These are phyloP conservation scores for Chenopodium suecicum DNA, from an alignment of 148 eudicot species.

Conservation along the genomic window DNA sequence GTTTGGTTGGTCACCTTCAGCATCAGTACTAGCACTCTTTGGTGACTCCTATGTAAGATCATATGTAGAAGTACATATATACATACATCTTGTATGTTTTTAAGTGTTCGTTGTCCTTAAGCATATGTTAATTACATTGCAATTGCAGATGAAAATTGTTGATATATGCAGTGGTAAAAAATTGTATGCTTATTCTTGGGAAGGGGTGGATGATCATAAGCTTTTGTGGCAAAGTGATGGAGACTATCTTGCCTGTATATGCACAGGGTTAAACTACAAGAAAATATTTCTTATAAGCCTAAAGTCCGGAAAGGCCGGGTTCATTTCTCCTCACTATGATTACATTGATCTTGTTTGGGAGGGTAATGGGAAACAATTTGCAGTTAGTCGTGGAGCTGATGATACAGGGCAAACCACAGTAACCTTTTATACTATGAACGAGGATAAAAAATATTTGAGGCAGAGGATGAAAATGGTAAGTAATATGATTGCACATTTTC, in stretches of 20 bases:
- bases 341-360: not conserved
- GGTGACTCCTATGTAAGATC: not conserved
- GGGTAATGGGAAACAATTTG: slow-evolving; percentile 3
- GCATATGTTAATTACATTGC: not conserved
- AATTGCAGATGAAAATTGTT: slow-evolving; percentile 1
- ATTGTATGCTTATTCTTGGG: not conserved
- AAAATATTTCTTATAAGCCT: not conserved
- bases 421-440: not conserved
- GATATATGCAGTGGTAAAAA: not conserved
- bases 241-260: slow-evolving; percentile 1
- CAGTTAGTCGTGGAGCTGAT: not conserved
- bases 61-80: not conserved
- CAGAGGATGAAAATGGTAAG: not conserved
- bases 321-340: not conserved
- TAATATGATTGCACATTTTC: not conserved
- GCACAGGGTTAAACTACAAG: not conserved
- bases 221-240: not conserved
- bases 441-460: not conserved
- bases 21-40: not conserved
- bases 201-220: not conserved
- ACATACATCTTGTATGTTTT: not conserved
- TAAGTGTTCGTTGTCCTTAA: not conserved
- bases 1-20: not conserved
- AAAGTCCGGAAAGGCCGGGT: not conserved
- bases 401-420: not conserved